A percentile compares a stretch with the other conserved stretches of the same genome.
Evolutionary conservation across 169 alveolate genomes (phyloP).

Genomic region (Eimeria zaria): DNA sequence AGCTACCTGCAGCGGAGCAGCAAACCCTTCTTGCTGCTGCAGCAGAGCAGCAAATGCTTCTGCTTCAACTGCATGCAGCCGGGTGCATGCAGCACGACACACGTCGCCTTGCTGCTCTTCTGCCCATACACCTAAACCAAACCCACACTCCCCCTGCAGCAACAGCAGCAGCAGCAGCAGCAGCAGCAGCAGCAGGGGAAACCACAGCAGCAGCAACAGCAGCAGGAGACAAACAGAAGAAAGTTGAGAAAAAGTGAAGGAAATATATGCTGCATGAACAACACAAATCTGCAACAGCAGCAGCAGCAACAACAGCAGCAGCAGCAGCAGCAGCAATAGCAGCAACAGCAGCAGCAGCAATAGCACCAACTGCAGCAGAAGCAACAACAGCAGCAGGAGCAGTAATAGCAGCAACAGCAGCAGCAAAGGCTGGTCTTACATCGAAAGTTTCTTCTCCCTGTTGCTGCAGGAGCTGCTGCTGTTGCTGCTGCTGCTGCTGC

Average conservation of each 20-base stretch:
- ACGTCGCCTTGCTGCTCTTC: slow-evolving; percentile 15
- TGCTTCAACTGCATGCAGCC: background rate
- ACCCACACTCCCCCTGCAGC: slow-evolving; percentile 1
- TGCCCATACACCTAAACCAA: background rate
- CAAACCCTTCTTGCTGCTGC: slow-evolving; percentile 17
- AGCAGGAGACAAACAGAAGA: too few species aligned
- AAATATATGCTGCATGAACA: too few species aligned
- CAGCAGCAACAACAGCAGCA: background rate
- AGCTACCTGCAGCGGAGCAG: slow-evolving; percentile 1
- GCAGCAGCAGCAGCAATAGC: background rate
- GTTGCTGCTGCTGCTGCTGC: slow-evolving; percentile 6
- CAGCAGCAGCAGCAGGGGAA: background rate
- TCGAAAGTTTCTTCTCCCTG: background rate
- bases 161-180: background rate
- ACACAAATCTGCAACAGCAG: background rate
- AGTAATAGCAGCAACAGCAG: too few species aligned
- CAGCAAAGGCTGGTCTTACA: background rate
- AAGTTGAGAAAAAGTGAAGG: too few species aligned
- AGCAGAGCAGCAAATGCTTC: background rate
- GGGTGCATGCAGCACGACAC: background rate
- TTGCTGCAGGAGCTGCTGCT: slow-evolving; percentile 13
- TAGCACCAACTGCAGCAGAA: too few species aligned
- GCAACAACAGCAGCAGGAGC: too few species aligned
- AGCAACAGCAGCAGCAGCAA: slow-evolving; percentile 15
- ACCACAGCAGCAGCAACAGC: background rate